phyloP scores from a whole-genome alignment of 1,284 basidiomycete genomes.

The Amylostereum areolatum region DNA sequence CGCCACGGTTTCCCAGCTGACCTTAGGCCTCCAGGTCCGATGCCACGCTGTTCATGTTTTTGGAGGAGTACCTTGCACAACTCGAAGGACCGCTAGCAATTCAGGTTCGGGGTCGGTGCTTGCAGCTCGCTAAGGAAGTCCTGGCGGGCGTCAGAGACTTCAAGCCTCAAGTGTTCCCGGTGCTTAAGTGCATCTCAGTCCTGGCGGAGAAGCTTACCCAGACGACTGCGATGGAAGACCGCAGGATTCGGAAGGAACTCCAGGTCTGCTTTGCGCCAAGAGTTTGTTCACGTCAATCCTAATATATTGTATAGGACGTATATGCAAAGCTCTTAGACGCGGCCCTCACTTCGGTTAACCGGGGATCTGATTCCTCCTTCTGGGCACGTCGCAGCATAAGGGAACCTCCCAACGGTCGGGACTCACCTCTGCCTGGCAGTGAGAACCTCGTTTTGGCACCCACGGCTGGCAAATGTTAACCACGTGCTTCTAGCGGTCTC shows the following conservation, averaged over 20 bases:
- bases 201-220: constrained; percentile 83
- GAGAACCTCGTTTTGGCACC: constrained; percentile 10
- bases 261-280: constrained; percentile 47
- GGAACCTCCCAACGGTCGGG: constrained; percentile 59
- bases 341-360: constrained; percentile 65
- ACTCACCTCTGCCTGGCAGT: constrained; percentile 56
- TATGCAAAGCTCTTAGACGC: constrained; percentile 85
- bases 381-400: constrained; percentile 72
- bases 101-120: constrained; percentile 85
- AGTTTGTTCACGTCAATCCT: neutral
- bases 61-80: constrained; percentile 82
- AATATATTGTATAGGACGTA: constrained; percentile 51
- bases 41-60: constrained; percentile 69
- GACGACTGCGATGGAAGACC: constrained; percentile 87
- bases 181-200: constrained; percentile 71
- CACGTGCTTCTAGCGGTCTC: constrained; percentile 12
- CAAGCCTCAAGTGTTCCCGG: constrained; percentile 67
- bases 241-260: constrained; percentile 82
- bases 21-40: constrained; percentile 46
- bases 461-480: constrained; percentile 2
- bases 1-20: neutral
- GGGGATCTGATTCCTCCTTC: constrained; percentile 69
- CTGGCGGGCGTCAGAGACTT: constrained; percentile 55
- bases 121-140: constrained; percentile 79
- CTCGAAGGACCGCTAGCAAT: constrained; percentile 86